These are phyloP conservation scores for Aspergillus sp. DNA, from an alignment of 2,329 filamentous ascomycete species.

Conservation along the genomic window DNA sequence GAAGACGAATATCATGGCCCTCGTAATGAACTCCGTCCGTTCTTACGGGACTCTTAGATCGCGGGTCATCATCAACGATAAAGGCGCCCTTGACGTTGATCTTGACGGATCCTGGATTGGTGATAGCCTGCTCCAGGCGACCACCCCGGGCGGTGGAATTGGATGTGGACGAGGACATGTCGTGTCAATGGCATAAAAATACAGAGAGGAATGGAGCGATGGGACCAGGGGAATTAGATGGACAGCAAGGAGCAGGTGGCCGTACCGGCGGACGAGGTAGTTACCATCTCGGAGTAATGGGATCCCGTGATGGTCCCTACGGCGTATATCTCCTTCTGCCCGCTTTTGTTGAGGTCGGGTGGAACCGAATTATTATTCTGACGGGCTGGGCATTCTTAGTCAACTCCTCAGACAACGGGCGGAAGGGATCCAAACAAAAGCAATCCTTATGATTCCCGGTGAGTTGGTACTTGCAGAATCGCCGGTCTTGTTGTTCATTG, in stretches of 20 bases:
- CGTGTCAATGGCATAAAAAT: constrained; percentile 16
- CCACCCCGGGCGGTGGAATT: constrained; percentile 27
- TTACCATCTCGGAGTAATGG: constrained; percentile 26
- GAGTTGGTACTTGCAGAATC: background rate
- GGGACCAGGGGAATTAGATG: constrained; percentile 3
- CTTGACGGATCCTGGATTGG: constrained; percentile 70
- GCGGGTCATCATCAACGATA: constrained; percentile 80
- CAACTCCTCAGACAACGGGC: background rate
- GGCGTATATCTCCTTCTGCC: constrained; percentile 50
- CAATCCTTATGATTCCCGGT: background rate
- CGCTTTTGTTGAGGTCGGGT: constrained; percentile 27
- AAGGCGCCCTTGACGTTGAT: constrained; percentile 98
- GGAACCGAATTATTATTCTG: constrained; percentile 11
- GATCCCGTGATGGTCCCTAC: constrained; percentile 47
- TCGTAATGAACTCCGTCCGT: constrained; percentile 66
- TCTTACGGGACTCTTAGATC: constrained; percentile 52
- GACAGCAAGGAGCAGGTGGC: background rate
- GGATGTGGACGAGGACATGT: constrained; percentile 37
- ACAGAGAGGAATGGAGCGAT: constrained; percentile 19
- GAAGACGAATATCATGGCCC: constrained; percentile 91
- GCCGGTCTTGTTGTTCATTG: background rate
- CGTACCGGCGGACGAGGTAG: background rate
- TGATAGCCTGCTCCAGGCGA: constrained; percentile 51
- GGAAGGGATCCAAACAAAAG: background rate
- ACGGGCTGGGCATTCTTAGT: background rate